Evolutionary conservation across 768 basidiomycete genomes (phyloP), one percentile per base, ranked within the genome.

Genomic region (Infundibulicybe gibba): DNA sequence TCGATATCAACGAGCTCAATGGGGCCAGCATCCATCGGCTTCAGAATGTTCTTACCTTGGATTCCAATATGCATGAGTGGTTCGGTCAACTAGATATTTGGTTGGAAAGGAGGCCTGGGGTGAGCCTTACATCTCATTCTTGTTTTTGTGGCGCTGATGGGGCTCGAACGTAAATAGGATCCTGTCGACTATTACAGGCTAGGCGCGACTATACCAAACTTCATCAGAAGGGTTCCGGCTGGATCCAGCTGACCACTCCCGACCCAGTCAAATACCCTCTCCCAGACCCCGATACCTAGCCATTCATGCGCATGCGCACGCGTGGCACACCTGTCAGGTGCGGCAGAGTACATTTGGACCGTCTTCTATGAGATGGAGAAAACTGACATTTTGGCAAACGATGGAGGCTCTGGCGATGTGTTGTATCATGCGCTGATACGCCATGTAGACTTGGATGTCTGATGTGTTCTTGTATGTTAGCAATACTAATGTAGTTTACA

Each of bases 281-380:
- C 40, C 68, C 66, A n/a, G 44, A 52, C 39, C 59, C 61, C 45
- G 40, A 15, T 66, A 60, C 42, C 55, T 69, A 9, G 49, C 48
- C 13, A 45, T 66, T 41, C 68, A 69, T 43, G 68, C 62, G 54
- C 62, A 14, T 63, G 61, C 48, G 60, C 65, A 8, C 50, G 51
- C 41, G 52, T 65, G 39, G 62, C 58, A 11, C 60, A 65, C 51
- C 51, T 67, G 41, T 69, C 66, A 11, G 65, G 68, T 31, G 66
- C 63, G 9, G 54, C 40, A 8, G 62, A 60, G 44, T 53, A 64
- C 50, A 47, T 66, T 10, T 52, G 58, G 16, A 49, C 45, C 8
- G 17, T 56, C 14, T 51, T 47, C 14, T 40, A 55, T 16, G 50
- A 64, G 19, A 17, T 54, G n/a, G 66, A 64, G 39, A 51, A 43